Conservation (phyloP, 2,329 filamentous ascomycete genomes). For the Ambrosiella beaveri region DNA sequence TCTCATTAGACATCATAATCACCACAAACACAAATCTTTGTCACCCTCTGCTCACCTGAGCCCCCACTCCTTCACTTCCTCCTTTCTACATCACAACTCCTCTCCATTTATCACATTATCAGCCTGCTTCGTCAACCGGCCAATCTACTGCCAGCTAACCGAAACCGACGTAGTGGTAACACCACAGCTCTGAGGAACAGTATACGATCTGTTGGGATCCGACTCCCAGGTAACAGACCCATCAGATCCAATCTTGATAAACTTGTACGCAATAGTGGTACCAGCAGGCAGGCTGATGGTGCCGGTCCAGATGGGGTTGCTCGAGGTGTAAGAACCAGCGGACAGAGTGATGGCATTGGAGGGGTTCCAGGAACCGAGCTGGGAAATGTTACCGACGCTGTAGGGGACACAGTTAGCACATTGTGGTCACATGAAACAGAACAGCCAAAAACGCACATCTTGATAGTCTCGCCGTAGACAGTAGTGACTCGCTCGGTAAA, state of each 20-base stretch:
- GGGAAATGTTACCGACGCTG: slow-evolving; percentile 22
- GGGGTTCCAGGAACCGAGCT: slow-evolving; percentile 21
- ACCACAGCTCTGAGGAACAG: slow-evolving; percentile 13
- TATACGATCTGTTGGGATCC: slow-evolving; percentile 27
- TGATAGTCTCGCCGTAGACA: slow-evolving; percentile 32
- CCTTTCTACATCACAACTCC: neutral
- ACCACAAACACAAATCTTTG: no score
- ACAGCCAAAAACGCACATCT: slow-evolving; percentile 24
- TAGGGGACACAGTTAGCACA: neutral
- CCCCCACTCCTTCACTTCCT: neutral
- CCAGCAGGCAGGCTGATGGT: slow-evolving; percentile 35
- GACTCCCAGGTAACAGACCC: slow-evolving; percentile 40
- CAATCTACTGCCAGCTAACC: slow-evolving; percentile 8
- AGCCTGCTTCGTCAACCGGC: neutral
- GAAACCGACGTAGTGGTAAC: slow-evolving; percentile 11
- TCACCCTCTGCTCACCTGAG: no score
- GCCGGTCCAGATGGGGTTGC: slow-evolving; percentile 36
- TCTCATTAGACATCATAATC: no score
- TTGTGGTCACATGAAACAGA: neutral
- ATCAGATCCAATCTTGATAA: slow-evolving; percentile 33
- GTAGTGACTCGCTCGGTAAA: slow-evolving; percentile 27
- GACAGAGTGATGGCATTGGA: slow-evolving; percentile 30
- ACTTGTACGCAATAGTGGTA: slow-evolving; percentile 41
- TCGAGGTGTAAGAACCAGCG: slow-evolving; percentile 34
- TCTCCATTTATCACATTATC: neutral